Base-by-base conservation (phyloP, 257 asterid genomes). In the Echium plantagineum region DNA sequence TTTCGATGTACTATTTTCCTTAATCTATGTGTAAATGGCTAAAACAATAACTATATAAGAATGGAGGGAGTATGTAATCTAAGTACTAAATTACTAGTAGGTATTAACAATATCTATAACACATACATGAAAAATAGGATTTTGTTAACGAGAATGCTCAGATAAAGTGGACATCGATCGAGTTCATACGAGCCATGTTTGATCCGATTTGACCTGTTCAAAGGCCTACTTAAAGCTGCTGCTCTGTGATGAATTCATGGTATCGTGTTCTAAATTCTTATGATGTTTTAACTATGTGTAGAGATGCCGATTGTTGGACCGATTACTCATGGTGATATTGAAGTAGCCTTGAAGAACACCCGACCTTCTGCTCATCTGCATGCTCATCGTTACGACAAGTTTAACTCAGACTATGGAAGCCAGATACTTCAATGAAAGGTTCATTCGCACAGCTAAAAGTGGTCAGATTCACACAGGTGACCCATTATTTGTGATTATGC, bases 281-380 rank as follows among this genome's bases (percentile, higher is more conserved):
- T 21, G 16, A 62, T 64, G 21, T 55, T 21, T 53, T 1, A 24
- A 38, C 67, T 60, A 35, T 48, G 15, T 63, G 63, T 85, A 91
- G 98, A 91, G 74, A 71, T 91, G 82, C 98, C 98, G 22, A 75
- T 62, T 59, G 89, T 85, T 57, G 96, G 95, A 63, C 93, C 95
- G 18, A 85, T 88, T n/a, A 82, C 83, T 1, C 85, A 71, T 55
- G 72, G 55, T 18, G 98, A 91, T 69, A 58, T 88, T 24, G 94
- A 84, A 81, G 73, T 75, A 62, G 96, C 98, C 32, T 60, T 91
- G 80, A 84, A 69, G 83, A 91, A 91, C 83, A 85, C 98, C 7
- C 72, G 96, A 52, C 96, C 98, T 62, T 91, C 98, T 0, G 96
- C 98, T 15, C 98, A 88, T 70, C 96, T 91, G 72, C 78, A 59